Percentiles rank a stretch among this genome's conserved stretches.
Conservation (phyloP, 345 rosid genomes). For the Ceriops tagal region DNA sequence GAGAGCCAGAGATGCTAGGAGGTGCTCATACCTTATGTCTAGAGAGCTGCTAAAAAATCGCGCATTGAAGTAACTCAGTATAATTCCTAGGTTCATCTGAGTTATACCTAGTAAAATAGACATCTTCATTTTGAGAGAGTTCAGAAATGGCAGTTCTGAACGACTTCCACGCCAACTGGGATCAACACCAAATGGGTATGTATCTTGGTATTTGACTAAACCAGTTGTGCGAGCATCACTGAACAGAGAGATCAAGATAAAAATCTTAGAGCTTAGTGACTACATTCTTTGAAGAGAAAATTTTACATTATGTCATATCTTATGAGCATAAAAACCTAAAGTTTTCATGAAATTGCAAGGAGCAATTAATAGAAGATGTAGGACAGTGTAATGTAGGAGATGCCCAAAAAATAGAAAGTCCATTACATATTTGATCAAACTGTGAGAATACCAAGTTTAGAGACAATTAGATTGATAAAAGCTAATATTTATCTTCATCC, state of each 20-base stretch:
- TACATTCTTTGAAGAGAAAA: background rate
- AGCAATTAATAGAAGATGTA: background rate
- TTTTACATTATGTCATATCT: background rate
- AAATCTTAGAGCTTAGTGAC: conserved; percentile 3
- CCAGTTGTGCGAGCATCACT: conserved; percentile 78
- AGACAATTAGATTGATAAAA: no score
- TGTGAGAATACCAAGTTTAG: background rate
- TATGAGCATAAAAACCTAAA: conserved; percentile 1
- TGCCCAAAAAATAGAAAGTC: background rate
- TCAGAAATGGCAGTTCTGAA: conserved; percentile 83
- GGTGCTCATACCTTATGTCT: conserved; percentile 62
- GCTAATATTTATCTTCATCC: no score
- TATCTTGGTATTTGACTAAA: conserved; percentile 69
- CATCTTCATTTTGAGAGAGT: conserved; percentile 98
- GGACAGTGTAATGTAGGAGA: background rate
- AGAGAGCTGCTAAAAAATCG: conserved; percentile 64
- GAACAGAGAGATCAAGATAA: conserved; percentile 28
- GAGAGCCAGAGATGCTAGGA: background rate
- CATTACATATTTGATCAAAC: background rate
- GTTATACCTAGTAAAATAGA: conserved; percentile 82
- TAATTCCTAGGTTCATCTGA: conserved; percentile 92
- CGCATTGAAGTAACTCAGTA: conserved; percentile 88
- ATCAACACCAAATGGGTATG: conserved; percentile 97
- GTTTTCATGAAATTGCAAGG: background rate
- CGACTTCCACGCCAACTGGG: conserved; percentile 99